Base-by-base conservation (phyloP, 345 rosid species). In the Salix caprea region DNA sequence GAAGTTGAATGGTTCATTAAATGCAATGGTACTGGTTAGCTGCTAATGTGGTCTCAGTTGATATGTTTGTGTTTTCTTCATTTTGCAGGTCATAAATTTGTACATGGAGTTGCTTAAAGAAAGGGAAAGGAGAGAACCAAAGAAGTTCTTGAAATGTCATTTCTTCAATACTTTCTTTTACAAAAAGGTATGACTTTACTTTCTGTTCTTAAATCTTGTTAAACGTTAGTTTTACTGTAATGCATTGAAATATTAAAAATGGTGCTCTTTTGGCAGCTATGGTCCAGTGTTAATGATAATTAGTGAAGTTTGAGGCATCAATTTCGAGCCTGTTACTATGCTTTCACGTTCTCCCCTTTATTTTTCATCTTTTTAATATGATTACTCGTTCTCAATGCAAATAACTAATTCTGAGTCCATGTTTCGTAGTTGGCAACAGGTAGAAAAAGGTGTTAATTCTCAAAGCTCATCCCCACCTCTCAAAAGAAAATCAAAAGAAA, bases 131-230 rank as follows among this genome's bases (percentile, higher is more conserved):
- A 90, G 99, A 84, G 94, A 94, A 50, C 94, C 99, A 72, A 76
- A 83, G 70, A 92, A 90, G 87, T 92, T 91, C 79, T 75, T 94
- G 69, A 96, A 91, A 86, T 96, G 98, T 71, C 99, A 96, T 89
- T 96, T 92, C 72, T 92, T 89, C 84, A 96, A 77, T 83, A 91
- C 99, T 62, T 96, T 96, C 73, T 96, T 96, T 84, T 96, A 90
- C 90, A 92, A 92, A 16, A 96, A 91, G 99, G 99, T 96, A 77
- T 73, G 44, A 23, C 71, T 74, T 56, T 75, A 23, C 74, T 73
- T 56, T 42, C 12, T 28, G 4, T 9, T 23, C 24, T 64, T 39
- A n/a, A 26, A 19, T 67, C 67, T 67, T 72, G 18, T 21, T 15
- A 72, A 42, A 40, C 30, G 56, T 74, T 4, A 18, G 50, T 40